phyloP scores from a whole-genome alignment of 225 moss, liverwort and hornwort species.

The Marchantia polymorpha region DNA sequence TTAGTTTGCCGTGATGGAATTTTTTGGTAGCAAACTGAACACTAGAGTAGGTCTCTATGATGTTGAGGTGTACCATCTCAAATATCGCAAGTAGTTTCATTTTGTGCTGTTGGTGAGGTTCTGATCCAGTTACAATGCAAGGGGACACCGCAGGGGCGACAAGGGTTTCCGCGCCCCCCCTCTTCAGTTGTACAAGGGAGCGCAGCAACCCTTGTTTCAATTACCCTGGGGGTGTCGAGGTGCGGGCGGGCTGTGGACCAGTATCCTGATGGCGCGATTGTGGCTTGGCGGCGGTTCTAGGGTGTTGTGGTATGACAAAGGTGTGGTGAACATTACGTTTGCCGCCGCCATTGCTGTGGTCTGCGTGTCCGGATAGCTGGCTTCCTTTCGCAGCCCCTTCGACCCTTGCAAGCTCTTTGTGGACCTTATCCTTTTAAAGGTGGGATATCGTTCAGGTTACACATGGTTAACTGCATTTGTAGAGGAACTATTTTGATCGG shows the following conservation, averaged over 20 bases:
- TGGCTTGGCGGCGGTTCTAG: conserved; percentile 94
- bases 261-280: conserved; percentile 96
- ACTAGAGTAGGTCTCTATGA: neutral
- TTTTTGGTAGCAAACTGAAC: neutral
- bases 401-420: conserved; percentile 66
- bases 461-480: conserved; percentile 24
- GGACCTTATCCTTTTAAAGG: conserved; percentile 66
- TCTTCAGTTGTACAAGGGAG: conserved; percentile 42
- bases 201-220: conserved; percentile 74
- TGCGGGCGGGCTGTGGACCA: conserved; percentile 91
- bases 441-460: conserved; percentile 55
- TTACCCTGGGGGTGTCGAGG: conserved; percentile 89
- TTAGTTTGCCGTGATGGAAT: neutral
- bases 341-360: conserved; percentile 95
- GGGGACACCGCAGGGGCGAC: conserved; percentile 52
- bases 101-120: conserved; percentile 42
- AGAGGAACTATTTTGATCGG: conserved; percentile 22
- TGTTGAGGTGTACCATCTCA: conserved; percentile 14
- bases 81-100: conserved; percentile 34
- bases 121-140: conserved; percentile 51
- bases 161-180: conserved; percentile 63
- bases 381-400: conserved; percentile 86
- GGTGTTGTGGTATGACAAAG: conserved; percentile 61
- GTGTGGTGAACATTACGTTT: conserved; percentile 62
- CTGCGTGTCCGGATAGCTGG: conserved; percentile 94